Percentiles rank a stretch among this genome's conserved stretches.
Conservation (phyloP, 2,329 filamentous ascomycete species). For the Exophiala sp. region DNA sequence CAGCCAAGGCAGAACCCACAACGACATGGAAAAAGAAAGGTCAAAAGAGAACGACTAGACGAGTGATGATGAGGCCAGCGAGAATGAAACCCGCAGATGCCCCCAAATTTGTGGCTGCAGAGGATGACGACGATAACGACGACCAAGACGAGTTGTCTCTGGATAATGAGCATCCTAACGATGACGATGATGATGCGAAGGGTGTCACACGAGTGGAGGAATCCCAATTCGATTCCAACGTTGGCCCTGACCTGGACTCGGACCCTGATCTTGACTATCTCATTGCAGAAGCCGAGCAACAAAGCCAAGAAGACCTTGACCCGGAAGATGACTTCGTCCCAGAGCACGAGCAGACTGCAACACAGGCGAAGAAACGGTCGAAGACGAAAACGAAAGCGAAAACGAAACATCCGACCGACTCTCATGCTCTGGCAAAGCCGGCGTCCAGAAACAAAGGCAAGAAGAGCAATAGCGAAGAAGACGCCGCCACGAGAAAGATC, state of each 20-base stretch:
- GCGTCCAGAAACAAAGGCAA: background rate
- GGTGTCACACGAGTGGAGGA: slow-evolving; percentile 12
- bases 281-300: slow-evolving; percentile 9
- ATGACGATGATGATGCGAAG: background rate
- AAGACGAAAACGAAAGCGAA: background rate
- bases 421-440: too few relatives aligned
- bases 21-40: slow-evolving; percentile 43
- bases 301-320: background rate
- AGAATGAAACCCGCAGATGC: slow-evolving; percentile 29
- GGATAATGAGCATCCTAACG: slow-evolving; percentile 17
- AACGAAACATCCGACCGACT: too few relatives aligned
- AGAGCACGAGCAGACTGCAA: background rate
- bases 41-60: slow-evolving; percentile 45
- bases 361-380: slow-evolving; percentile 3
- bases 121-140: slow-evolving; percentile 23
- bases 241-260: background rate
- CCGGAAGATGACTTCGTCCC: background rate
- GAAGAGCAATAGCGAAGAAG: slow-evolving; percentile 24
- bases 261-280: slow-evolving; percentile 14
- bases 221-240: slow-evolving; percentile 12
- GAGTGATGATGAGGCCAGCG: slow-evolving; percentile 41
- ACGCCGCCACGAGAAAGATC: slow-evolving; percentile 25
- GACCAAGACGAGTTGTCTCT: slow-evolving; percentile 28
- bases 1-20: slow-evolving; percentile 11
- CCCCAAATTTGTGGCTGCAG: slow-evolving; percentile 29